These are phyloP conservation scores for Colletotrichum theobromicola DNA, from an alignment of 2,329 filamentous ascomycete genomes.

Conservation along the genomic window DNA sequence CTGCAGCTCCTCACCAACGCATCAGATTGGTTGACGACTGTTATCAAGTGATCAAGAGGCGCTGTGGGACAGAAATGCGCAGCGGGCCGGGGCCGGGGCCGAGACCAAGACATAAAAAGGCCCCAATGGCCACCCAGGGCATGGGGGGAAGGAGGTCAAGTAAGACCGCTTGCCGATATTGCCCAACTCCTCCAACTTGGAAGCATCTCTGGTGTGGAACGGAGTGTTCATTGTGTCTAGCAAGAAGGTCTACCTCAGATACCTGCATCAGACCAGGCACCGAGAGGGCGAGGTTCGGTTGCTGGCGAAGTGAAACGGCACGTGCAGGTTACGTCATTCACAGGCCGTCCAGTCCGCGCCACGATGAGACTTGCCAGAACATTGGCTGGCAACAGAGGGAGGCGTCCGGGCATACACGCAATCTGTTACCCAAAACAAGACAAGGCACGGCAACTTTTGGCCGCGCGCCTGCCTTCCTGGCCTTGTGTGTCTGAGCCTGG, in stretches of 20 bases:
- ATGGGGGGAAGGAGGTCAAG: neutral
- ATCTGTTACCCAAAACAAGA: neutral
- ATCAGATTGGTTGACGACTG: neutral
- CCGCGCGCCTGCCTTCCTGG: neutral
- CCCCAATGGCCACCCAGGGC: neutral
- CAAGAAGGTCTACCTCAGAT: neutral
- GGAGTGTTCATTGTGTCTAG: neutral
- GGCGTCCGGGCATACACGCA: conserved; percentile 7
- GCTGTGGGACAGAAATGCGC: neutral
- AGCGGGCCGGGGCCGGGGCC: neutral
- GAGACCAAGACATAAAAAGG: neutral
- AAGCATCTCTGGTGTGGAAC: neutral
- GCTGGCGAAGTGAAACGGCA: conserved; percentile 4
- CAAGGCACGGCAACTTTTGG: conserved; percentile 9
- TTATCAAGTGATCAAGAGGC: neutral
- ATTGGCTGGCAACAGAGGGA: conserved; percentile 9
- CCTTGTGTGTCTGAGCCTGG: neutral
- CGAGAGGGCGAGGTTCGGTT: neutral
- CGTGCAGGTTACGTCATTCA: conserved; percentile 17
- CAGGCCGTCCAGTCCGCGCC: neutral
- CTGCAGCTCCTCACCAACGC: neutral
- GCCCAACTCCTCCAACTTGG: neutral
- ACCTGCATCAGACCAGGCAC: neutral
- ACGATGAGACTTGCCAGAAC: neutral
- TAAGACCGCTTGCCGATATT: neutral